Conservation (phyloP, 331 rosid species). For the Malus hybrid region DNA sequence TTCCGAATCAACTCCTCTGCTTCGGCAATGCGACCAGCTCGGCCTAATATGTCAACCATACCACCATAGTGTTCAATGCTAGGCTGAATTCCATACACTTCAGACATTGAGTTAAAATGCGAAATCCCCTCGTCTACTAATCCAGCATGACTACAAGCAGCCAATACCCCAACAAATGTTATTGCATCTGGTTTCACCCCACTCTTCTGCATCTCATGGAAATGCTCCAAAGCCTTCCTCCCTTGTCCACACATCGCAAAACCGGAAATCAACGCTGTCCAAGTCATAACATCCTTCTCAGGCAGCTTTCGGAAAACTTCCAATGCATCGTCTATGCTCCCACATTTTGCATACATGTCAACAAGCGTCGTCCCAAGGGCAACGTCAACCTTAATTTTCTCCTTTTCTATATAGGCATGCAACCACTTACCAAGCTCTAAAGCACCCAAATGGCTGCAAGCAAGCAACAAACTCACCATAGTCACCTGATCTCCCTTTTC, state of each 20-base stretch:
- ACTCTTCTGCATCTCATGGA: conserved; percentile 14
- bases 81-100: conserved; percentile 1
- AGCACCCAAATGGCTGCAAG: conserved; percentile 20
- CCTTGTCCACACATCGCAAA: conserved; percentile 10
- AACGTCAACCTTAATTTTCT: conserved; percentile 16
- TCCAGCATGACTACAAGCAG: conserved; percentile 22
- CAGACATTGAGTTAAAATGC: conserved; percentile 6
- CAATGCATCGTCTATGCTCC: conserved; percentile 30
- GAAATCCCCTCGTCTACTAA: conserved; percentile 7
- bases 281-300: conserved; percentile 7
- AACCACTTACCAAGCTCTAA: conserved; percentile 20
- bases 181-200: conserved; percentile 15
- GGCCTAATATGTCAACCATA: conserved; percentile 14
- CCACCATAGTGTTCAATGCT: conserved; percentile 12
- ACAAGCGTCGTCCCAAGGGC: conserved; percentile 20
- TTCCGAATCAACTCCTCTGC: conserved; percentile 17
- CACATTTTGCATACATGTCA: conserved; percentile 88
- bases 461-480: conserved; percentile 17
- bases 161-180: conserved; percentile 10
- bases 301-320: conserved; percentile 1
- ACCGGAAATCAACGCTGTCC: conserved; percentile 21
- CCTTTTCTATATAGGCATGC: conserved; percentile 3
- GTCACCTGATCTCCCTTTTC: conserved; percentile 22
- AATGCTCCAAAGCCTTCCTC: conserved; percentile 5
- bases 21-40: conserved; percentile 11